Evolutionary conservation across 192 early-diverging fungal genomes (phyloP).

Genomic region (Nowakowskiella sp.): DNA sequence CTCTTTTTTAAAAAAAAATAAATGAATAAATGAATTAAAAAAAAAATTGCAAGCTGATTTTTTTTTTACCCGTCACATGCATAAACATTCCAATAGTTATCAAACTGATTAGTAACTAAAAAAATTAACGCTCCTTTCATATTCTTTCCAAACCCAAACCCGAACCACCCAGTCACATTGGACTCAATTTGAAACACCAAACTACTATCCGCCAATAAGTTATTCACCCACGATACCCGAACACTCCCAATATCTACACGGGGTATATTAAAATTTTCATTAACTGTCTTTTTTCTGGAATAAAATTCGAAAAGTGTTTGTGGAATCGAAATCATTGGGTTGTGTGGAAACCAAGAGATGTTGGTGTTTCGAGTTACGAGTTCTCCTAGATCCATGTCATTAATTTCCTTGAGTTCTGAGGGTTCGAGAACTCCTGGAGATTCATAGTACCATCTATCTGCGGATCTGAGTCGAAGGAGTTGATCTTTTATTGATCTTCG

Average conservation of each 20-base stretch:
- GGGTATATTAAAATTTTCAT: neutral
- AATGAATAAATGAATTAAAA: too few species aligned
- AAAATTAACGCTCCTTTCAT: conserved; percentile 28
- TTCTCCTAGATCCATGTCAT: conserved; percentile 17
- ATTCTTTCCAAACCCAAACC: conserved; percentile 29
- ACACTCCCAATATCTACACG: too few species aligned
- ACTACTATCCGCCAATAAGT: neutral
- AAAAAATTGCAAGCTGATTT: too few species aligned
- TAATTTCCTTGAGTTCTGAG: conserved; percentile 16
- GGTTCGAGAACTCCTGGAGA: conserved; percentile 37
- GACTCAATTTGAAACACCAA: conserved; percentile 21
- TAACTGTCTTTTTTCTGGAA: neutral
- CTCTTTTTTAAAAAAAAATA: too few species aligned
- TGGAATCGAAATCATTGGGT: conserved; percentile 18
- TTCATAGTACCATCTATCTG: conserved; percentile 47
- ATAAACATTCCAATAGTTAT: conserved; percentile 13
- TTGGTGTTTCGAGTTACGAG: conserved; percentile 31
- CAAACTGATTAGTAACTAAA: conserved; percentile 11
- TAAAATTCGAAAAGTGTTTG: conserved; percentile 3
- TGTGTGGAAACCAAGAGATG: conserved; percentile 24
- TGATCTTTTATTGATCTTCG: conserved; percentile 35
- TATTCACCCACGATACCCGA: too few species aligned
- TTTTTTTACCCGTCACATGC: conserved; percentile 29
- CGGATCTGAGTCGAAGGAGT: conserved; percentile 34
- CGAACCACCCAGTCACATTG: conserved; percentile 34